phyloP scores from a whole-genome alignment of 73 alveolate genomes.

The Uronychia setigera region DNA sequence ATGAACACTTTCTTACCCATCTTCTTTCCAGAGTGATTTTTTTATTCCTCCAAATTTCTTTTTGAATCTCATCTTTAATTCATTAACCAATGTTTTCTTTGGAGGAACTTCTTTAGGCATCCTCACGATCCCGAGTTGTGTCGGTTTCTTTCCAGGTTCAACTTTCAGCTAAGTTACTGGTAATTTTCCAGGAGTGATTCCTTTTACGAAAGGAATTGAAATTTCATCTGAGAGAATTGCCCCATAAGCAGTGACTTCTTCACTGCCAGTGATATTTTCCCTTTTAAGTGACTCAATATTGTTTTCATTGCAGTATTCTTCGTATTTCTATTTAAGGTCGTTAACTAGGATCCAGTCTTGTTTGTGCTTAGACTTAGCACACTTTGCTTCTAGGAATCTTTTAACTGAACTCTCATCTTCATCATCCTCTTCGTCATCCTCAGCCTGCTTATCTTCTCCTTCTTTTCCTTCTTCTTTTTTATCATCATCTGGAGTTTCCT shows the following conservation, averaged over 20 bases:
- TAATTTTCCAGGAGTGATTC: neutral
- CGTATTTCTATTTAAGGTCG: conserved; percentile 14
- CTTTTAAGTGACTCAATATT: neutral
- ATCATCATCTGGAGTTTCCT: neutral
- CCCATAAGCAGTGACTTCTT: conserved; percentile 3
- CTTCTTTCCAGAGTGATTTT: neutral
- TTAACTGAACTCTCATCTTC: neutral
- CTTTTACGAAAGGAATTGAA: conserved; percentile 9
- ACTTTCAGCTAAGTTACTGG: conserved; percentile 5
- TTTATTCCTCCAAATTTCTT: too few relatives aligned
- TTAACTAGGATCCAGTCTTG: conserved; percentile 17
- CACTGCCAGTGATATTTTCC: conserved; percentile 12
- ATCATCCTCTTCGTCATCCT: neutral
- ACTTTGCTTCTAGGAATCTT: conserved; percentile 1
- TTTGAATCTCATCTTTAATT: too few relatives aligned
- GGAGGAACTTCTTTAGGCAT: neutral
- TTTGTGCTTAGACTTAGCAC: neutral
- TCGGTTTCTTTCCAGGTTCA: neutral
- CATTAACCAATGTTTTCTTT: neutral
- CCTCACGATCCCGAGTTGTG: neutral
- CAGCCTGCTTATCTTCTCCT: neutral
- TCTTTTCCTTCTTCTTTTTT: neutral
- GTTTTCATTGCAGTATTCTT: conserved; percentile 17
- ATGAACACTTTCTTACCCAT: neutral
- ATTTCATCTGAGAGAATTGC: neutral